phyloP scores from a whole-genome alignment of 805 yeast genomes.

The Hanseniaspora nectarophila region DNA sequence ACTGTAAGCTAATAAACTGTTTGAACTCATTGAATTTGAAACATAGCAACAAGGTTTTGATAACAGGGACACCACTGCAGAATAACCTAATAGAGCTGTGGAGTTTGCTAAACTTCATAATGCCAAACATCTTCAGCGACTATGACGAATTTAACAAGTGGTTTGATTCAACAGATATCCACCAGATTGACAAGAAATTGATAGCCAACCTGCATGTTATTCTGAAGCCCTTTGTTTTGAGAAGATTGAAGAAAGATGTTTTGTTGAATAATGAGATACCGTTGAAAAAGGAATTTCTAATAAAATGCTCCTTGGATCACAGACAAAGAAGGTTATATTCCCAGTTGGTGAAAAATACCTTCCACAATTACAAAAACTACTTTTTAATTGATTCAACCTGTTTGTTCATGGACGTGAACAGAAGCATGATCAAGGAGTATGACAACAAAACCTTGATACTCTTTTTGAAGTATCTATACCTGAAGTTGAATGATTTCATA shows the following conservation, averaged over 20 bases:
- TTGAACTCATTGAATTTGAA: constrained; percentile 44
- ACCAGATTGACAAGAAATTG: constrained; percentile 26
- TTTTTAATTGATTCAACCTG: constrained; percentile 38
- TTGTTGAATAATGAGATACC: constrained; percentile 50
- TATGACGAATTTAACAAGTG: constrained; percentile 81
- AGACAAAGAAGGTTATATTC: constrained; percentile 55
- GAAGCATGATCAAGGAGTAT: constrained; percentile 21
- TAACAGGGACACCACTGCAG: constrained; percentile 96
- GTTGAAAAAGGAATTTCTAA: constrained; percentile 76
- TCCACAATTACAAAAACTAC: constrained; percentile 35
- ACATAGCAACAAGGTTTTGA: constrained; percentile 58
- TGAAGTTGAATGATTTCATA: constrained; percentile 20
- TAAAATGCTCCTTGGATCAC: constrained; percentile 56
- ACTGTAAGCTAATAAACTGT: constrained; percentile 61
- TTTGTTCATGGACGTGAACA: constrained; percentile 40
- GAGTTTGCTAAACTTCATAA: constrained; percentile 79
- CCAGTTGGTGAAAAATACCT: constrained; percentile 28
- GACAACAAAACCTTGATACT: background rate
- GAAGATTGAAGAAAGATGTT: constrained; percentile 71
- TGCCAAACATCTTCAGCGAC: constrained; percentile 89
- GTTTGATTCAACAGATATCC: constrained; percentile 68
- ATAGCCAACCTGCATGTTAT: constrained; percentile 75
- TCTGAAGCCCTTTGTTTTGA: constrained; percentile 70
- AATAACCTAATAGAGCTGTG: constrained; percentile 82
- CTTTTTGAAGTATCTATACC: constrained; percentile 17